phyloP scores from a whole-genome alignment of 1,284 basidiomycete species.

The Exsudoporus floridanus region DNA sequence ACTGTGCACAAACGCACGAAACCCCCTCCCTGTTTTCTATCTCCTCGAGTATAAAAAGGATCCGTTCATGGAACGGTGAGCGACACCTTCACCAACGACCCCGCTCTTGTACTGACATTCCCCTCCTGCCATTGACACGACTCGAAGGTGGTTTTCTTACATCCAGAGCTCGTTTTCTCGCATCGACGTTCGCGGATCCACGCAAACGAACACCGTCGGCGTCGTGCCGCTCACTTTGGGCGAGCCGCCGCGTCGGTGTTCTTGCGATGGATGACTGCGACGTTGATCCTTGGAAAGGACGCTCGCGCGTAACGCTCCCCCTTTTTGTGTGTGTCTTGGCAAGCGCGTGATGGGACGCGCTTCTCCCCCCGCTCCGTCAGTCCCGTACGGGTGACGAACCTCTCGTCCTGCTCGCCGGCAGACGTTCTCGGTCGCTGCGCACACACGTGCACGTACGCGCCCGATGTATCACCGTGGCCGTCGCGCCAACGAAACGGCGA shows the following conservation, averaged over 20 bases:
- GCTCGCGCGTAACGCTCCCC: constrained; percentile 16
- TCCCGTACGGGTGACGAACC: neutral
- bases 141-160: constrained; percentile 14
- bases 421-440: too few species aligned
- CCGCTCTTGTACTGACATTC: too few species aligned
- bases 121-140: too few species aligned
- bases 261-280: constrained; percentile 78
- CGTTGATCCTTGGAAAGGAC: constrained; percentile 40
- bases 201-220: constrained; percentile 35
- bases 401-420: too few species aligned
- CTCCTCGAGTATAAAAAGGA: constrained; percentile 21
- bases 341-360: too few species aligned
- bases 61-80: constrained; percentile 15
- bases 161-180: constrained; percentile 29
- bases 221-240: constrained; percentile 30
- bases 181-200: constrained; percentile 45
- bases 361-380: too few species aligned
- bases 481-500: too few species aligned
- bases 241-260: constrained; percentile 38
- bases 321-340: constrained; percentile 2
- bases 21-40: too few species aligned
- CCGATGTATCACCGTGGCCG: too few species aligned
- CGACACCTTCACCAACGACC: constrained; percentile 1
- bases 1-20: neutral
- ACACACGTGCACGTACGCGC: too few species aligned